A percentile compares a stretch with the other conserved stretches of the same genome.
These are phyloP conservation scores for Candida palmyrensis DNA, from an alignment of 805 yeast genomes.

Conservation along the genomic window DNA sequence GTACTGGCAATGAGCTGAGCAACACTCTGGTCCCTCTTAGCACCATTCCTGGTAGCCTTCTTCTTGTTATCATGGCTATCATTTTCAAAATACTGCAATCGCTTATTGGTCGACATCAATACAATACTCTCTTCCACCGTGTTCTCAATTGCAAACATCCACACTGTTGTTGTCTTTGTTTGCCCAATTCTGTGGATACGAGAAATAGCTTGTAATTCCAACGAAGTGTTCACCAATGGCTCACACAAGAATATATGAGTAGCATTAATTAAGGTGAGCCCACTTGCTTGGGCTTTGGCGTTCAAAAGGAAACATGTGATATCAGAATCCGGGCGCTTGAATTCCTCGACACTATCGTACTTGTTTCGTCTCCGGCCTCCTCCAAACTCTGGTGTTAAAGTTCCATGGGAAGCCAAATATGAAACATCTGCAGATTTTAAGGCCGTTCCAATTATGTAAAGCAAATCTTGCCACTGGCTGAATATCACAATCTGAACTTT, in stretches of 20 bases:
- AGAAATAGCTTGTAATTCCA: slow-evolving; percentile 88
- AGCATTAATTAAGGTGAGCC: slow-evolving; percentile 86
- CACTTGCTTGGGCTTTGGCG: slow-evolving; percentile 85
- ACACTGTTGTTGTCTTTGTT: slow-evolving; percentile 70
- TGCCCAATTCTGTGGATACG: slow-evolving; percentile 94
- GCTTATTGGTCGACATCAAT: slow-evolving; percentile 56
- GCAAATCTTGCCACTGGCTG: slow-evolving; percentile 82
- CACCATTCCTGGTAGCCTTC: too few species aligned
- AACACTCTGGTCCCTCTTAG: slow-evolving; percentile 5
- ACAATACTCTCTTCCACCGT: slow-evolving; percentile 89
- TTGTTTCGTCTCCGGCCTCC: slow-evolving; percentile 22
- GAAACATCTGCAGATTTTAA: slow-evolving; percentile 53
- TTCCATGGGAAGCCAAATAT: slow-evolving; percentile 50
- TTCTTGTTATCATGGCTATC: too few species aligned
- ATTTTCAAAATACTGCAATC: slow-evolving; percentile 40
- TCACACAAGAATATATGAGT: slow-evolving; percentile 90
- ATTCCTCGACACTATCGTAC: slow-evolving; percentile 46
- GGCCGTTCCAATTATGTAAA: slow-evolving; percentile 63
- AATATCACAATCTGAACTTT: slow-evolving; percentile 78
- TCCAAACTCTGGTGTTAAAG: slow-evolving; percentile 26
- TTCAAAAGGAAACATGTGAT: slow-evolving; percentile 84
- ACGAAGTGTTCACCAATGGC: slow-evolving; percentile 81
- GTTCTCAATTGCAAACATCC: slow-evolving; percentile 83
- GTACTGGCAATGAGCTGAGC: slow-evolving; percentile 11
- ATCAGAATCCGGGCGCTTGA: slow-evolving; percentile 49